phyloP scores from a whole-genome alignment of 106 monocot species.

The Dendrobium catenatum region DNA sequence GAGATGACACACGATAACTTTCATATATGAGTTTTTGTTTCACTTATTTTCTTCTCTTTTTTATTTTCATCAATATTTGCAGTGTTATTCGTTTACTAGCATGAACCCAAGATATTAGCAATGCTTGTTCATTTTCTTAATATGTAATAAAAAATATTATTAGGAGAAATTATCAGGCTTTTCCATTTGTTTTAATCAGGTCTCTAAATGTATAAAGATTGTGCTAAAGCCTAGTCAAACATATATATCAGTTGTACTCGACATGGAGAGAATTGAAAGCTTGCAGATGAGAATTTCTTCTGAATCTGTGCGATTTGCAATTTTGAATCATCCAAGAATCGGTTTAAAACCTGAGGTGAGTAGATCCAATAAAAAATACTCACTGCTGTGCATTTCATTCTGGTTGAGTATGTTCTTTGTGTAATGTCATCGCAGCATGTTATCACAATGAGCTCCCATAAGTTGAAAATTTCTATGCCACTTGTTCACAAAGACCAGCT shows the following conservation, averaged over 20 bases:
- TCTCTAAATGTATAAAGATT: constrained; percentile 55
- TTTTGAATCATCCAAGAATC: constrained; percentile 63
- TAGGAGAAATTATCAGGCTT: not conserved
- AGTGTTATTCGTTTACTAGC: too few relatives aligned
- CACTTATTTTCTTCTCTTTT: too few relatives aligned
- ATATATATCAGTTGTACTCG: constrained; percentile 55
- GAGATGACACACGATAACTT: too few relatives aligned
- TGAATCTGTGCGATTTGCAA: constrained; percentile 56
- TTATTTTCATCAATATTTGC: too few relatives aligned
- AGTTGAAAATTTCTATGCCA: constrained; percentile 62
- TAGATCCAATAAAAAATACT: not conserved
- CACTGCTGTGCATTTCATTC: not conserved
- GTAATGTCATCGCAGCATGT: constrained; percentile 47
- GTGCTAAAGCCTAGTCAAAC: constrained; percentile 59
- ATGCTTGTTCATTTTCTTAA: not conserved
- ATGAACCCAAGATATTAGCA: not conserved
- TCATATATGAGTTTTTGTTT: too few relatives aligned
- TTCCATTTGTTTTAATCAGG: constrained; percentile 26
- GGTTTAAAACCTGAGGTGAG: constrained; percentile 74
- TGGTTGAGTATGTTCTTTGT: not conserved
- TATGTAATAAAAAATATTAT: not conserved
- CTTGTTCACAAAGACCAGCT: constrained; percentile 32
- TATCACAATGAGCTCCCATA: constrained; percentile 18
- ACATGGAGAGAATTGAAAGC: constrained; percentile 46
- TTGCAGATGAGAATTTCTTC: constrained; percentile 64